Evolutionary conservation across 768 basidiomycete genomes (phyloP).

Genomic region (Tubosaeta sp.): DNA sequence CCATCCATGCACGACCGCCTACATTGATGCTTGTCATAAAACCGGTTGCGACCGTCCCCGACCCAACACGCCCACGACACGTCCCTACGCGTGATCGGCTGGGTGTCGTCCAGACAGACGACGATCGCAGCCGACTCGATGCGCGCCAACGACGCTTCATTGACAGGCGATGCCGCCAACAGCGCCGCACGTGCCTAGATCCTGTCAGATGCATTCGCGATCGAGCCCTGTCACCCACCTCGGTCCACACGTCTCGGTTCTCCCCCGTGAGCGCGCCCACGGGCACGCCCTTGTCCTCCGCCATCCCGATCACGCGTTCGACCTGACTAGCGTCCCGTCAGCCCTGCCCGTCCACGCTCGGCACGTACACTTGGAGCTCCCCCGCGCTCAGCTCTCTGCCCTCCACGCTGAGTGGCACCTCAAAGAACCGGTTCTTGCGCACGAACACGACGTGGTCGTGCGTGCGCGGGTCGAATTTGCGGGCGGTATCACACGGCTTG

Average conservation of each 20-base stretch:
- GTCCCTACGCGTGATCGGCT: slow-evolving; percentile 78
- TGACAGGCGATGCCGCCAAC: slow-evolving; percentile 58
- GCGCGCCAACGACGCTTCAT: slow-evolving; percentile 62
- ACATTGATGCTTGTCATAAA: slow-evolving; percentile 97
- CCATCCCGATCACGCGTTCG: slow-evolving; percentile 59
- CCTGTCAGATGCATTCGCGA: neutral
- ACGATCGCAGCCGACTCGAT: slow-evolving; percentile 91
- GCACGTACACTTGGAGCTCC: slow-evolving; percentile 69
- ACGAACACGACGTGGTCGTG: slow-evolving; percentile 90
- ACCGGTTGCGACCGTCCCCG: slow-evolving; percentile 86
- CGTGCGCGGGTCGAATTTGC: slow-evolving; percentile 66
- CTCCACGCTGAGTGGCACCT: slow-evolving; percentile 63
- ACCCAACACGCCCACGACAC: slow-evolving; percentile 83
- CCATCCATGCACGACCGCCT: slow-evolving; percentile 20
- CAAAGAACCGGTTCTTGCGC: slow-evolving; percentile 88
- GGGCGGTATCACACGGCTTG: slow-evolving; percentile 77
- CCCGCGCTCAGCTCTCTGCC: slow-evolving; percentile 72
- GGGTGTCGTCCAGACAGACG: slow-evolving; percentile 78
- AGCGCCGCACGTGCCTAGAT: slow-evolving; percentile 55
- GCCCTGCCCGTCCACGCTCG: neutral
- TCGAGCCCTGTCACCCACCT: slow-evolving; percentile 45
- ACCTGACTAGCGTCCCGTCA: slow-evolving; percentile 51
- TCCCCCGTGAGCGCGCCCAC: slow-evolving; percentile 86
- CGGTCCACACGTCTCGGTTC: slow-evolving; percentile 87
- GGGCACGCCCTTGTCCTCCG: slow-evolving; percentile 41